These are phyloP conservation scores for Dactylorhiza incarnata DNA, from an alignment of 106 monocot species.

Conservation along the genomic window DNA sequence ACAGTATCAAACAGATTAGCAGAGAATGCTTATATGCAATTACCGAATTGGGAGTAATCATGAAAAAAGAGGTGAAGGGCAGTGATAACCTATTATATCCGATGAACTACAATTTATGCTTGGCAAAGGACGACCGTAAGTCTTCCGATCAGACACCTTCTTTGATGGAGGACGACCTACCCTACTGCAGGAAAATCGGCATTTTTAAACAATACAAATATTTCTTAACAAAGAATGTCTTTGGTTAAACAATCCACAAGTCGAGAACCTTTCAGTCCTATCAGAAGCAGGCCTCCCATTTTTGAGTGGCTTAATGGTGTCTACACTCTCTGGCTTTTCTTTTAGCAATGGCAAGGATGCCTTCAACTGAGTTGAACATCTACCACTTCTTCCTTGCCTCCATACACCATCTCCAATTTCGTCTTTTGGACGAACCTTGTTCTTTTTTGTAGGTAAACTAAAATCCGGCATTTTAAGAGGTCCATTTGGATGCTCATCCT, in stretches of 20 bases:
- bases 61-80: not conserved
- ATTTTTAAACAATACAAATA: slow-evolving; percentile 1
- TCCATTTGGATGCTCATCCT: slow-evolving; percentile 34
- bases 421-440: slow-evolving; percentile 47
- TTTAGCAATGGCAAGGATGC: slow-evolving; percentile 35
- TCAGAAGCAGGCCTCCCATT: slow-evolving; percentile 59
- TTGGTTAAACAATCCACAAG: not conserved
- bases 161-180: slow-evolving; percentile 72
- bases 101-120: slow-evolving; percentile 20
- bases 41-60: not conserved
- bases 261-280: slow-evolving; percentile 53
- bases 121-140: slow-evolving; percentile 37
- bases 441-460: slow-evolving; percentile 54
- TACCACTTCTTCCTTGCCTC: slow-evolving; percentile 72
- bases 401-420: slow-evolving; percentile 73
- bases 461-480: slow-evolving; percentile 22
- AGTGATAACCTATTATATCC: slow-evolving; percentile 44
- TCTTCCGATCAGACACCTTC: slow-evolving; percentile 71
- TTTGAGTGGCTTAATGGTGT: slow-evolving; percentile 46
- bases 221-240: not conserved
- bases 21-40: not conserved
- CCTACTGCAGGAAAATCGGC: slow-evolving; percentile 37
- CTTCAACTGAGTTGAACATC: slow-evolving; percentile 46
- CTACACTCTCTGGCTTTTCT: slow-evolving; percentile 54
- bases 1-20: not conserved